Evolutionary conservation across 2,329 filamentous ascomycete species (phyloP), one percentile per base, ranked within the genome.

Genomic region (Ilyonectria destructans): DNA sequence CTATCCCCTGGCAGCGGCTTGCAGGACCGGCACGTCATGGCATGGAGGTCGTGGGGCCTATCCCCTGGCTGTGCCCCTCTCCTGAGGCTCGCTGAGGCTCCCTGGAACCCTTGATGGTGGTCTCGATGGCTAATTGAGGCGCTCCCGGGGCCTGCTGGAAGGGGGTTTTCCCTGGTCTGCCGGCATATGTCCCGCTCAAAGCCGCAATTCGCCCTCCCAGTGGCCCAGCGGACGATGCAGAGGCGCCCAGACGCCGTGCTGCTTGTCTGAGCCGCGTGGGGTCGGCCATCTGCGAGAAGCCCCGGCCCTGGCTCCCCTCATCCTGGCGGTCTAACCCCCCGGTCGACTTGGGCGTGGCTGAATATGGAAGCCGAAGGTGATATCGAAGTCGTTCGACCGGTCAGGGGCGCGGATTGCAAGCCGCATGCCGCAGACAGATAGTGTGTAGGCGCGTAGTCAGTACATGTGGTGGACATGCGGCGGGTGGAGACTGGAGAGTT

Each of bases 1-100:
- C 74, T 75, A 75, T 73, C 67, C 69, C 74, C 74, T 75, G 71
- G 67, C 56, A 54, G 58, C 61, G 48, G 62, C 56, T 62, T 72
- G 74, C 71, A 74, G 68, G 59, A 48, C 56, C 62, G 71, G 73
- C 71, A 75, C 73, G 73, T 74, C 71, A 75, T 74, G 69, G 49
- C 55, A 55, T 55, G 26, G 29, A 19, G 46, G 45, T 48, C 63
- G 46, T 58, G 66, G 59, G 45, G 40, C 40, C 48, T 33, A 54
- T 59, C 33, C 56, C 48, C 19, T 8, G 21, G n/a, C 19, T 23
- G 19, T 51, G 56, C 43, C 29, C 45, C 57, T 37, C 9, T 26
- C n/a, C 45, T 46, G 40, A 58, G 26, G 56, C 56, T 33, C 57
- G 13, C 46, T 21, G 10, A 15, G 15, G 33, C 5, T 56, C 26